phyloP scores from a whole-genome alignment of 2,329 filamentous ascomycete genomes.

The Trichophyton benhamiae region DNA sequence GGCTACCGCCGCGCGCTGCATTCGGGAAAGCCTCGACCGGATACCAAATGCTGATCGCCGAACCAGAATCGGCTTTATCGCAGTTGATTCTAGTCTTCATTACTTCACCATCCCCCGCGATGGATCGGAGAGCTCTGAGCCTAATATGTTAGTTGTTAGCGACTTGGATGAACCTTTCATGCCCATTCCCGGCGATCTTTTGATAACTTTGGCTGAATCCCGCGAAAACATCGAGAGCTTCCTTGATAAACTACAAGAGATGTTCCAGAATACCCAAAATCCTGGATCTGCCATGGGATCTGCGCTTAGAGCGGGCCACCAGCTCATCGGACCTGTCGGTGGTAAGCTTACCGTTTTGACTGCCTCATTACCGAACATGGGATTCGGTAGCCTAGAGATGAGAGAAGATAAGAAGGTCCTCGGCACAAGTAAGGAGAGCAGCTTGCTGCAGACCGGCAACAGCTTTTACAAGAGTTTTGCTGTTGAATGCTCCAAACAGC shows the following conservation, averaged over 20 bases:
- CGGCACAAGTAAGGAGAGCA: conserved; percentile 82
- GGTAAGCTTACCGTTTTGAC: conserved; percentile 90
- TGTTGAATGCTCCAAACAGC: conserved; percentile 96
- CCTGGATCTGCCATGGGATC: conserved; percentile 89
- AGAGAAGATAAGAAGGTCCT: conserved; percentile 92
- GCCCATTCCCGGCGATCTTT: conserved; percentile 78
- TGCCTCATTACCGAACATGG: conserved; percentile 78
- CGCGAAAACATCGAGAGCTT: conserved; percentile 85
- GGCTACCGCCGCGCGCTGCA: conserved; percentile 83
- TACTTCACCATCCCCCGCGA: conserved; percentile 94
- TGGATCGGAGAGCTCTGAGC: conserved; percentile 68
- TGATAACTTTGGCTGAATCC: conserved; percentile 80
- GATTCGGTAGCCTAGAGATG: conserved; percentile 80
- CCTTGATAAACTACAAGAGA: conserved; percentile 77
- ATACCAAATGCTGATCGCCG: conserved; percentile 96
- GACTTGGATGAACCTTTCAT: conserved; percentile 94
- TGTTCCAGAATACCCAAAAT: conserved; percentile 93
- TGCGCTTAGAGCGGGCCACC: conserved; percentile 82
- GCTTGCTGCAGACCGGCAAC: conserved; percentile 78
- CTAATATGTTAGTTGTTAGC: conserved; percentile 85
- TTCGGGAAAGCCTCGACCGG: conserved; percentile 84
- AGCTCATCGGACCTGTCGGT: conserved; percentile 84
- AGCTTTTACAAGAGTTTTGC: conserved; percentile 99
- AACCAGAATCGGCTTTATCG: conserved; percentile 86
- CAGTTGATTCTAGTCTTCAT: conserved; percentile 85